A percentile compares a stretch with the other conserved stretches of the same genome.
Conservation (phyloP, 1,284 basidiomycete species). For the Ceratobasidium sp. region DNA sequence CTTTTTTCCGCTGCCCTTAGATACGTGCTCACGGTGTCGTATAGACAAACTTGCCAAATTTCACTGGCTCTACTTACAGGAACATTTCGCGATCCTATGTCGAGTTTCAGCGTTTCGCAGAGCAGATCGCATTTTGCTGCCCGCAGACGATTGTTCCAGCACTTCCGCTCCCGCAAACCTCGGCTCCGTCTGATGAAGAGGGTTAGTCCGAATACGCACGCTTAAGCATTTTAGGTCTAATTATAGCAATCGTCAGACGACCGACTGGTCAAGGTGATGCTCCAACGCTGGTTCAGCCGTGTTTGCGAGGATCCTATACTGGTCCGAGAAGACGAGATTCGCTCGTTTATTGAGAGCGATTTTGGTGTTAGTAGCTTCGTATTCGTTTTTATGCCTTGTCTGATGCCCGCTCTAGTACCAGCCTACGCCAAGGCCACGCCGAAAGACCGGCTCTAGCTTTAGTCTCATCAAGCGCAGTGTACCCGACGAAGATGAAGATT, state of each 20-base stretch:
- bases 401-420: slow-evolving; percentile 59
- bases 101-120: slow-evolving; percentile 91
- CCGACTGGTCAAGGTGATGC: slow-evolving; percentile 86
- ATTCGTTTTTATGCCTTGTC: not conserved
- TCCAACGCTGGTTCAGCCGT: slow-evolving; percentile 90
- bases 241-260: slow-evolving; percentile 62
- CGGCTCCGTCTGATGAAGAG: slow-evolving; percentile 93
- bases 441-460: slow-evolving; percentile 72
- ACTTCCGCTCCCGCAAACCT: slow-evolving; percentile 87
- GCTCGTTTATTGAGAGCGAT: slow-evolving; percentile 92
- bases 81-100: slow-evolving; percentile 90
- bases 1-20: slow-evolving; percentile 41
- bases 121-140: slow-evolving; percentile 79
- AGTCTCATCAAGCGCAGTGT: slow-evolving; percentile 71
- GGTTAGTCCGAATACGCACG: slow-evolving; percentile 52
- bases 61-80: slow-evolving; percentile 84
- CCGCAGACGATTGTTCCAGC: slow-evolving; percentile 93
- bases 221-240: not conserved
- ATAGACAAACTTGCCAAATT: slow-evolving; percentile 91
- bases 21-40: slow-evolving; percentile 1
- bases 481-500: slow-evolving; percentile 81
- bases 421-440: slow-evolving; percentile 74
- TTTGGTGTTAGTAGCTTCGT: slow-evolving; percentile 68
- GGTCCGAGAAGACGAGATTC: slow-evolving; percentile 84
- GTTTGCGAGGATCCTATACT: slow-evolving; percentile 89